Evolutionary conservation across 345 rosid genomes (phyloP), one percentile per base, ranked within the genome.

Genomic region (Citrus glauca): DNA sequence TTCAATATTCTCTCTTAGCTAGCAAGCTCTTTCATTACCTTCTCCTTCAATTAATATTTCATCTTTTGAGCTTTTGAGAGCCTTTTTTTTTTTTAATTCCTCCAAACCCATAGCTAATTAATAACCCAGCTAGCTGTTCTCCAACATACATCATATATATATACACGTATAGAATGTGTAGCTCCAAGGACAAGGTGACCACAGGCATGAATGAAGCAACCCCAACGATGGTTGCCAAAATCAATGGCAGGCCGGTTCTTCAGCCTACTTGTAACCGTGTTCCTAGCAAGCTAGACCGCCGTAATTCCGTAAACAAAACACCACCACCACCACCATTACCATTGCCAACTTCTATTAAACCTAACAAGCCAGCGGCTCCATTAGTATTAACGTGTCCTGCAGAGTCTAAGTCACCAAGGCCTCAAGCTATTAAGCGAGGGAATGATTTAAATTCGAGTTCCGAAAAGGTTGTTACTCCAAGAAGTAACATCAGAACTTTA

Each of bases 201-300:
- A 63, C 78, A 66, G 84, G 84, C 50, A 38, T 82, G 35, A 53
- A 53, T 55, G 85, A 88, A 16, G 45, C 48, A 19, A 53, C 22
- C 1, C 61, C 81, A 2, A 77, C 80, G 3, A 60, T 71, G 33
- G 75, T 79, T 37, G 77, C 89, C 38, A 84, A 79, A 72, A 86
- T 90, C 80, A 87, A 88, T 55, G 93, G 91, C 77, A 83, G 91
- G 10, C 89, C 90, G 0, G 93, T 90, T 37, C 91, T 90, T 78
- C 93, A 88, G 32, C 91, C 90, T 10, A 87, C 88, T 55, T 88
- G 87, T 69, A 89, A 88, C 40, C 86, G 83, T 69, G 87, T 83
- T 60, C 78, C 86, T 42, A 80, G 69, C 59, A 45, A 45, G 50
- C 32, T 77, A 30, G 81, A 83, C 32, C 73, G 82, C 38, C 86